These are phyloP conservation scores for Polychaeton citri DNA, from an alignment of 2,329 filamentous ascomycete species.

Conservation along the genomic window DNA sequence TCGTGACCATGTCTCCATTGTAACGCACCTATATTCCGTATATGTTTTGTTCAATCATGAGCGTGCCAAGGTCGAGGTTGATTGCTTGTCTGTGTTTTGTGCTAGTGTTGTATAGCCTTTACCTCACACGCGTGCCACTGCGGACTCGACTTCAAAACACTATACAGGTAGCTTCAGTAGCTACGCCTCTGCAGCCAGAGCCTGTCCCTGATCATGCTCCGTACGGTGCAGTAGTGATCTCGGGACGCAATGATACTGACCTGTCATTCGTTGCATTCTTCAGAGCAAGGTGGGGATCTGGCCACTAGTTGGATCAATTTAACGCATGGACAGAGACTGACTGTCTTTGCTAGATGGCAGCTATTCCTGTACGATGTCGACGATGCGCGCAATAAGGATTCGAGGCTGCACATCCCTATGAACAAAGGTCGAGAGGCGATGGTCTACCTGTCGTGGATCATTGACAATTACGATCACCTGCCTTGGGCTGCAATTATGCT, in stretches of 20 bases:
- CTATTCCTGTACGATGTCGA: constrained; percentile 26
- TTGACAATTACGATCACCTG: constrained; percentile 32
- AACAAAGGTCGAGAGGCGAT: constrained; percentile 37
- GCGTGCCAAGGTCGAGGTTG: background rate
- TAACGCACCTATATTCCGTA: no score
- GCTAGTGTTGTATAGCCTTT: background rate
- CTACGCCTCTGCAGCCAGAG: background rate
- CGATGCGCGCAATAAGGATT: constrained; percentile 13
- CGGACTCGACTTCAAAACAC: background rate
- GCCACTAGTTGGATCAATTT: background rate
- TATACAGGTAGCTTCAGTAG: background rate
- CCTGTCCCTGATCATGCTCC: constrained; percentile 4
- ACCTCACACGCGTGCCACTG: background rate
- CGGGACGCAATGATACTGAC: constrained; percentile 4
- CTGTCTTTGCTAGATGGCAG: constrained; percentile 5
- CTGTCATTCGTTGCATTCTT: constrained; percentile 7
- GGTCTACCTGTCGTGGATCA: constrained; percentile 32
- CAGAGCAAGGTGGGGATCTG: constrained; percentile 4
- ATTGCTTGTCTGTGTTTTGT: background rate
- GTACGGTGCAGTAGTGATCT: constrained; percentile 9
- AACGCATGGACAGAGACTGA: background rate
- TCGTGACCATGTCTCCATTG: no score
- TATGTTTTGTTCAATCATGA: no score
- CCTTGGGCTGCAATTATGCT: constrained; percentile 27
- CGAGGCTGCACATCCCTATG: constrained; percentile 27